phyloP scores from a whole-genome alignment of 768 basidiomycete genomes.

The Astraeus odoratus region DNA sequence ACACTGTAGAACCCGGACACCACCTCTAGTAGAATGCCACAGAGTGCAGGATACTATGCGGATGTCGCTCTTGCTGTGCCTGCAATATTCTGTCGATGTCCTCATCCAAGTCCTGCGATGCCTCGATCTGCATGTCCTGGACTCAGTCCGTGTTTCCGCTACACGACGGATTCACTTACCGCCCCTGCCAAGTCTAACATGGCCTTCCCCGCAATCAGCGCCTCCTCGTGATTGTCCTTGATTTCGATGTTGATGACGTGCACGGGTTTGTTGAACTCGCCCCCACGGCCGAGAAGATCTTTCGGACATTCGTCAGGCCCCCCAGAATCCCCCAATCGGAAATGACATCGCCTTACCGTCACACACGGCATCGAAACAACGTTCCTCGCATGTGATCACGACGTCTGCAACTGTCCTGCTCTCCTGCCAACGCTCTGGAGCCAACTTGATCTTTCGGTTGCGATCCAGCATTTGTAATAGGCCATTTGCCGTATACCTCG shows the following conservation, averaged over 20 bases:
- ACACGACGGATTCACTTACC: constrained; percentile 44
- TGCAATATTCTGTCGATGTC: constrained; percentile 85
- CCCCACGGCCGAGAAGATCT: constrained; percentile 85
- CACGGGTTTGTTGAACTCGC: constrained; percentile 89
- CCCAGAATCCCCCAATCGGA: constrained; percentile 6
- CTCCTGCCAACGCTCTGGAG: constrained; percentile 98
- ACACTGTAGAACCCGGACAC: too few relatives aligned
- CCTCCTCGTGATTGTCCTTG: constrained; percentile 99
- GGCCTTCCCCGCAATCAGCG: constrained; percentile 89
- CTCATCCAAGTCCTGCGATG: constrained; percentile 73
- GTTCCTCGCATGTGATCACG: constrained; percentile 97
- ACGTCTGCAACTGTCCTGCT: constrained; percentile 84
- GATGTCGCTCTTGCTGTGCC: constrained; percentile 80
- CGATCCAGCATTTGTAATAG: constrained; percentile 94
- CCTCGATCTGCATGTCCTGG: constrained; percentile 9
- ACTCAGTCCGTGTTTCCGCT: background rate
- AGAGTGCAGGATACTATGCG: constrained; percentile 85
- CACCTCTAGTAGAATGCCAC: constrained; percentile 76
- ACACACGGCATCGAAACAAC: constrained; percentile 97
- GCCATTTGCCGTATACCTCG: constrained; percentile 89
- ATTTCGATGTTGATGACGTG: constrained; percentile 98
- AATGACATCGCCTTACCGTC: constrained; percentile 59
- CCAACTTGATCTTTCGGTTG: constrained; percentile 83
- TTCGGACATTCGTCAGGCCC: constrained; percentile 8
- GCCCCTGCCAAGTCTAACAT: constrained; percentile 87